phyloP scores from a whole-genome alignment of 352 stramenopile species.

The Pilasporangium apinafurcum region DNA sequence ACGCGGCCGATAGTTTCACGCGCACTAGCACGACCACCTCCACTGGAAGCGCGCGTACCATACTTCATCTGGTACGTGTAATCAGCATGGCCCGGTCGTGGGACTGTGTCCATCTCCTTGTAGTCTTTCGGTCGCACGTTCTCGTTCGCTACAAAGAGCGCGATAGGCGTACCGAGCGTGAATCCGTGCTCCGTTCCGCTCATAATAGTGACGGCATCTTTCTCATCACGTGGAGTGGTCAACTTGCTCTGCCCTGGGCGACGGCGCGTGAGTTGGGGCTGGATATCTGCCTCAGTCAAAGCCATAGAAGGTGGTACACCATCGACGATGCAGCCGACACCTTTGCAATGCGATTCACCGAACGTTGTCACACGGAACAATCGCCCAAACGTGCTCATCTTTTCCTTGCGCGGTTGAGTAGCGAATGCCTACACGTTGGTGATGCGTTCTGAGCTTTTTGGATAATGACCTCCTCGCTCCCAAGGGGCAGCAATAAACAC shows the following conservation, averaged over 20 bases:
- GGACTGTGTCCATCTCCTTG: slow-evolving; percentile 94
- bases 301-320: slow-evolving; percentile 95
- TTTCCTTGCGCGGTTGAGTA: not conserved
- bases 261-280: slow-evolving; percentile 95
- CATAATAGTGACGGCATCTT: slow-evolving; percentile 96
- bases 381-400: slow-evolving; percentile 93
- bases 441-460: too few species aligned
- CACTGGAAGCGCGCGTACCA: slow-evolving; percentile 94
- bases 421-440: not conserved
- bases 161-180: slow-evolving; percentile 96
- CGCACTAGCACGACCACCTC: slow-evolving; percentile 93
- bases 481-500: not conserved
- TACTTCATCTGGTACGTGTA: slow-evolving; percentile 99
- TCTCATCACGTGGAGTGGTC: slow-evolving; percentile 97
- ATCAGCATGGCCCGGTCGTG: slow-evolving; percentile 94
- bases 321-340: slow-evolving; percentile 96
- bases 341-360: slow-evolving; percentile 98
- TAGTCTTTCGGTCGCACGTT: slow-evolving; percentile 96
- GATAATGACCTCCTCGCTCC: not conserved
- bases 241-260: slow-evolving; percentile 97
- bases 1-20: slow-evolving; percentile 98
- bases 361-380: slow-evolving; percentile 99
- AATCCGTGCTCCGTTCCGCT: slow-evolving; percentile 91
- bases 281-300: slow-evolving; percentile 94
- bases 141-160: slow-evolving; percentile 96